A percentile compares a stretch with the other conserved stretches of the same genome.
Evolutionary conservation across 2,329 filamentous ascomycete genomes (phyloP).

Genomic region (Trichoderma oligosporum): DNA sequence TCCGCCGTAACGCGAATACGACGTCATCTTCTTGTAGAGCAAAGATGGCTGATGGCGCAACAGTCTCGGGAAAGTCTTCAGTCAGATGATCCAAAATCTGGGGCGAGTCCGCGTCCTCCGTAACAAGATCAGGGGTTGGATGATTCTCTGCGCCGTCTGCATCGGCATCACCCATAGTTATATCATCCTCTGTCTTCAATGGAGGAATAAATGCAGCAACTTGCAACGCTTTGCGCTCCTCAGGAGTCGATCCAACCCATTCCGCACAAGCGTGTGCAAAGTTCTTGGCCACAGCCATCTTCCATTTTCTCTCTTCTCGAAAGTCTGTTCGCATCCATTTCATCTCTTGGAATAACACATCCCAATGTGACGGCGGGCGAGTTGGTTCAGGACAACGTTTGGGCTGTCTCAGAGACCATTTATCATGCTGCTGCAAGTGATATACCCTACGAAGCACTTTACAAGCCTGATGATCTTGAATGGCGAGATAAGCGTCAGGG

Average conservation of each 20-base stretch:
- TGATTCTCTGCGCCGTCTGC: conserved; percentile 42
- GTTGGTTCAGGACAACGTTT: conserved; percentile 79
- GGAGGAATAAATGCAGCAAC: conserved; percentile 55
- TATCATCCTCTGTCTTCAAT: conserved; percentile 26
- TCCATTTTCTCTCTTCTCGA: conserved; percentile 91
- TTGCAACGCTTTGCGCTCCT: conserved; percentile 65
- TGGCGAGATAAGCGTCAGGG: conserved; percentile 74
- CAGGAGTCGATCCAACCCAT: conserved; percentile 64
- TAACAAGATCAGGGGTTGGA: conserved; percentile 65
- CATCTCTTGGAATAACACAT: conserved; percentile 83
- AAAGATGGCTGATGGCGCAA: conserved; percentile 76
- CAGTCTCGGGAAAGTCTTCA: conserved; percentile 44
- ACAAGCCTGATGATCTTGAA: conserved; percentile 83
- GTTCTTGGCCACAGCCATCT: conserved; percentile 73
- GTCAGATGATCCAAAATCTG: conserved; percentile 39
- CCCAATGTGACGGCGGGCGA: conserved; percentile 74
- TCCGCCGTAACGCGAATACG: conserved; percentile 71
- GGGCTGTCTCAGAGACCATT: conserved; percentile 88
- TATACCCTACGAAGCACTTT: conserved; percentile 84
- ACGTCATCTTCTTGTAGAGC: conserved; percentile 77
- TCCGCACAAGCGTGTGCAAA: conserved; percentile 80
- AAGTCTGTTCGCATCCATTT: conserved; percentile 99
- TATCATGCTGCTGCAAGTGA: conserved; percentile 81
- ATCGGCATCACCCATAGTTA: conserved; percentile 36
- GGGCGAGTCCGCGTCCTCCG: conserved; percentile 58